A percentile compares a stretch with the other conserved stretches of the same genome.
These are phyloP conservation scores for Clitopilus hobsonii DNA, from an alignment of 768 basidiomycete genomes.

Conservation along the genomic window DNA sequence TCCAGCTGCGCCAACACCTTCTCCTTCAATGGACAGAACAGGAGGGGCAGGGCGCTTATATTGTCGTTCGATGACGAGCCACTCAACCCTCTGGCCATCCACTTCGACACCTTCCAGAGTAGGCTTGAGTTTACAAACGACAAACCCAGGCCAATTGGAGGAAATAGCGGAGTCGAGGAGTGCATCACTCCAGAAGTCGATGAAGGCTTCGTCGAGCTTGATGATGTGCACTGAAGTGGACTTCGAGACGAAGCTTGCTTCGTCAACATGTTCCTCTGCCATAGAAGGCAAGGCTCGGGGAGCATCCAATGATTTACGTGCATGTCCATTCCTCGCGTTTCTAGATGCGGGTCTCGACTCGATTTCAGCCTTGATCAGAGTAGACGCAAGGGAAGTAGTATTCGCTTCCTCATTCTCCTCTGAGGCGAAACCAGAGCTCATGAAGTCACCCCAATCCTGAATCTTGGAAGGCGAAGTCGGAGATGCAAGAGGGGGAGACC, in stretches of 20 bases:
- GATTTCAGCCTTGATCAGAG: conserved; percentile 49
- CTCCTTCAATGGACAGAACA: conserved; percentile 7
- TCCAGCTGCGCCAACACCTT: conserved; percentile 9
- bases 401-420: conserved; percentile 23
- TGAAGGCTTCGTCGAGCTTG: conserved; percentile 75
- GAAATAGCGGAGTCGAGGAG: conserved; percentile 67
- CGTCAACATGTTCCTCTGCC: conserved; percentile 16
- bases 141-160: conserved; percentile 61
- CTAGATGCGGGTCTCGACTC: not conserved
- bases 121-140: conserved; percentile 63
- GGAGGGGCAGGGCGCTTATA: conserved; percentile 35
- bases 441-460: conserved; percentile 68
- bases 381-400: conserved; percentile 44
- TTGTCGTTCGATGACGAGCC: conserved; percentile 67
- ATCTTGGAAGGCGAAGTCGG: conserved; percentile 17
- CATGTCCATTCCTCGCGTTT: conserved; percentile 1
- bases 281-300: conserved; percentile 10
- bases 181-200: conserved; percentile 80
- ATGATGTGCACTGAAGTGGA: conserved; percentile 41
- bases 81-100: conserved; percentile 42
- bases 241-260: conserved; percentile 28
- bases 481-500: conserved; percentile 23
- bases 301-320: conserved; percentile 23
- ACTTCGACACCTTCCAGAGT: conserved; percentile 21
- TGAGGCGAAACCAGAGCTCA: conserved; percentile 49